Conservation (phyloP, 1,284 basidiomycete species). For the Rhodotorula mucilaginosa region DNA sequence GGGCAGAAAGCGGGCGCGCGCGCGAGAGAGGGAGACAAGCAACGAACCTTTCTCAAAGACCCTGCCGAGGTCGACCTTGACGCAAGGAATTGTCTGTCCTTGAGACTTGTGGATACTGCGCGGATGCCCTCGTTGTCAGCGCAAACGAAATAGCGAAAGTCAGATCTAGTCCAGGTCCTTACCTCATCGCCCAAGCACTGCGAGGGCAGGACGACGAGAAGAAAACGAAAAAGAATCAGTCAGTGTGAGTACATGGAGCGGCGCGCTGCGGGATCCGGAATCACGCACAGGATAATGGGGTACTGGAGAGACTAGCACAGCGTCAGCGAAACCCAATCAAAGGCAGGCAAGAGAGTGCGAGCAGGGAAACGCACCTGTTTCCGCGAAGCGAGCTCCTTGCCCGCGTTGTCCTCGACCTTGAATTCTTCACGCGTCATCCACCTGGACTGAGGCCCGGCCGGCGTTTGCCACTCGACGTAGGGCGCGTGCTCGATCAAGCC, state of each 20-base stretch:
- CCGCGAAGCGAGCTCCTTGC: conserved; percentile 61
- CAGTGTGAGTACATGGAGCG: background rate
- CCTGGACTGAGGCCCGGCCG: conserved; percentile 27
- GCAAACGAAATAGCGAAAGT: conserved; percentile 58
- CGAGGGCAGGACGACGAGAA: too few relatives aligned
- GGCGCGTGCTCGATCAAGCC: conserved; percentile 40
- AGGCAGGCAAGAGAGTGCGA: too few relatives aligned
- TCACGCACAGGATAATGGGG: conserved; percentile 23
- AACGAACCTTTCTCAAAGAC: conserved; percentile 73
- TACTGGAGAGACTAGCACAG: conserved; percentile 11
- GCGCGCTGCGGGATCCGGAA: conserved; percentile 5
- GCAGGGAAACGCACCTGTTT: conserved; percentile 35
- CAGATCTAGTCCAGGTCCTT: conserved; percentile 71
- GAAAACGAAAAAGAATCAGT: background rate
- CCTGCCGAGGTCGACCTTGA: conserved; percentile 61
- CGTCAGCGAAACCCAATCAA: background rate
- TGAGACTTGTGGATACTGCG: conserved; percentile 93
- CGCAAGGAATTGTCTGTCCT: conserved; percentile 63
- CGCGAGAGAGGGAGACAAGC: too few relatives aligned
- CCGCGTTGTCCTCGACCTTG: conserved; percentile 79
- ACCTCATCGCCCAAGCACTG: conserved; percentile 42
- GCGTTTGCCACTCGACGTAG: conserved; percentile 36
- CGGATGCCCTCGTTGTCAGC: too few relatives aligned
- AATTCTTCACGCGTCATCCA: conserved; percentile 64
- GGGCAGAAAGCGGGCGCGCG: background rate